phyloP scores from a whole-genome alignment of 129 eudicot genomes.

The Mikania micrantha region DNA sequence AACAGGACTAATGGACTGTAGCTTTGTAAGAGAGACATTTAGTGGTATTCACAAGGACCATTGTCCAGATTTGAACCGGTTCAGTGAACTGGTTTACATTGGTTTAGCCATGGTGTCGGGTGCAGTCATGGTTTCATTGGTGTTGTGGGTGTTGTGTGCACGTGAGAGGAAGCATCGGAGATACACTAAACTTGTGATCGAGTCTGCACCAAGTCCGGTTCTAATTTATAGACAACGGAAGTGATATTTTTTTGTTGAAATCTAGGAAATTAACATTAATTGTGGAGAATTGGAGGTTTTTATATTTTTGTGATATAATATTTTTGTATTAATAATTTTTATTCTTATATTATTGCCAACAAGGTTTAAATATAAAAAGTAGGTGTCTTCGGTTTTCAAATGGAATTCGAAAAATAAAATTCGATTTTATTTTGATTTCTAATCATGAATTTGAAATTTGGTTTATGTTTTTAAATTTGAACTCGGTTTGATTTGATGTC shows the following conservation, averaged over 20 bases:
- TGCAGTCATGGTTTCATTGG: conserved; percentile 73
- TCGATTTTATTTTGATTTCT: too few relatives aligned
- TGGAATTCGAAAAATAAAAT: too few relatives aligned
- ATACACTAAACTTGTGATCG: conserved; percentile 41
- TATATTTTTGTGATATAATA: too few relatives aligned
- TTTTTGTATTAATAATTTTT: too few relatives aligned
- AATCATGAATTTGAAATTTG: too few relatives aligned
- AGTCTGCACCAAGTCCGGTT: conserved; percentile 22
- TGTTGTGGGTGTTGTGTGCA: conserved; percentile 69
- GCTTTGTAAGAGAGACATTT: conserved; percentile 60
- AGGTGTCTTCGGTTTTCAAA: too few relatives aligned
- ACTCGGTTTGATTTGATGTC: too few relatives aligned
- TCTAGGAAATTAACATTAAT: not conserved
- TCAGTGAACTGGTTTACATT: conserved; percentile 54
- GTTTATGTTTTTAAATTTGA: too few relatives aligned
- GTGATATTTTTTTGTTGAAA: not conserved
- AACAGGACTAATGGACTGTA: conserved; percentile 47
- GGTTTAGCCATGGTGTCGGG: conserved; percentile 58
- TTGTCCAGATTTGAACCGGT: conserved; percentile 52
- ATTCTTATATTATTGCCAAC: too few relatives aligned
- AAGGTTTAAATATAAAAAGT: too few relatives aligned
- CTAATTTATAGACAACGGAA: not conserved
- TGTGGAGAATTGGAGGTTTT: not conserved
- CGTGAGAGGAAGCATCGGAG: conserved; percentile 61
- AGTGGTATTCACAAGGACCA: conserved; percentile 41